Conservation (phyloP, 306 rosid species). For the Fragaria nilgerrensis region DNA sequence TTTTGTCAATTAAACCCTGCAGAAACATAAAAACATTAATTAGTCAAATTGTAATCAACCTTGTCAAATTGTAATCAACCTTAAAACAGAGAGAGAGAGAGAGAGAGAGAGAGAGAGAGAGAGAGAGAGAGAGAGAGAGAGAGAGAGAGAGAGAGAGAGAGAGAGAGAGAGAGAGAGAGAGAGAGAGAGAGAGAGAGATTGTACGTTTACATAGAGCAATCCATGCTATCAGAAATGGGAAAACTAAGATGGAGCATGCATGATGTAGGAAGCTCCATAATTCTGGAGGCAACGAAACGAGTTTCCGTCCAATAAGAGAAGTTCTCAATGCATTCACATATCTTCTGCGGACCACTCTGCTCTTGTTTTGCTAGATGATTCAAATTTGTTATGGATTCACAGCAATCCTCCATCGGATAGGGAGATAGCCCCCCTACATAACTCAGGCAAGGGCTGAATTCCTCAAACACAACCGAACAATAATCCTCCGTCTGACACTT, state of each 20-base stretch:
- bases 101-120: too few relatives aligned
- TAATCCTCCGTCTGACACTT: neutral
- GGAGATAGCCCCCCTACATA: neutral
- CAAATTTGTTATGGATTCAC: neutral
- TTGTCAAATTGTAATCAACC: too few relatives aligned
- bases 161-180: neutral
- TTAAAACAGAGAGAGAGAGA: too few relatives aligned
- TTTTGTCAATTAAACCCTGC: neutral
- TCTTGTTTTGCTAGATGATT: neutral
- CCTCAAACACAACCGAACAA: neutral
- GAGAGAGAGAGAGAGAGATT: neutral
- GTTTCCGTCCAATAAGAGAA: neutral
- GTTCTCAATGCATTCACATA: conserved; percentile 7
- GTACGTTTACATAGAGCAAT: neutral
- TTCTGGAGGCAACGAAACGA: neutral
- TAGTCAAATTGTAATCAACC: neutral
- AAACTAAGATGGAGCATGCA: conserved; percentile 8
- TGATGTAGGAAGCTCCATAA: neutral
- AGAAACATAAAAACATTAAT: too few relatives aligned
- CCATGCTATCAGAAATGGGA: conserved; percentile 12
- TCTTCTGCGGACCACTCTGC: neutral
- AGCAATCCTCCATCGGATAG: neutral
- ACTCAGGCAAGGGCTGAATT: neutral
- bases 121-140: too few relatives aligned
- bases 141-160: neutral